Conservation (phyloP, 1,284 basidiomycete genomes). For the Phylloporus sp. region DNA sequence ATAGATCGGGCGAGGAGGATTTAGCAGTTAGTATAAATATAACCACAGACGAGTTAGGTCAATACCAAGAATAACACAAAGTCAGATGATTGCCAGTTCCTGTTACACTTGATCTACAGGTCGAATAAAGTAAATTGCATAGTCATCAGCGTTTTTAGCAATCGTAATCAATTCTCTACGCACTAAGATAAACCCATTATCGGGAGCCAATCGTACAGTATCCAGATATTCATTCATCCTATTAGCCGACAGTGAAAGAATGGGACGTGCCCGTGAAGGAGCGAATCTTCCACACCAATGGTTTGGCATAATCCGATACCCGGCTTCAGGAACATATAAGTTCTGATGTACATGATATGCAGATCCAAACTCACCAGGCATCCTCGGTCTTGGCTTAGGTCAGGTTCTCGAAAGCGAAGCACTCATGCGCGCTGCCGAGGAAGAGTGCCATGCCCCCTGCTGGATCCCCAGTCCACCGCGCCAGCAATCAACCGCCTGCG, state of each 20-base stretch:
- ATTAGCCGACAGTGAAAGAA: conserved; percentile 59
- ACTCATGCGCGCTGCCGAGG: too few species aligned
- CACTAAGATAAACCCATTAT: not conserved
- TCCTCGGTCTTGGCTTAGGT: too few species aligned
- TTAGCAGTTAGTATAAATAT: too few species aligned
- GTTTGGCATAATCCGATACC: conserved; percentile 79
- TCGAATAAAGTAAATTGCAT: not conserved
- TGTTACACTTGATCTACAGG: not conserved
- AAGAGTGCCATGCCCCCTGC: too few species aligned
- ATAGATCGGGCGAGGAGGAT: too few species aligned
- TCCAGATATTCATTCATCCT: too few species aligned
- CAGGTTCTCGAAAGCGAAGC: too few species aligned
- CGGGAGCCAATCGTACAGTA: not conserved
- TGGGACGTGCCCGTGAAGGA: conserved; percentile 70
- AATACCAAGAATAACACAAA: too few species aligned
- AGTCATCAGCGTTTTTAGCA: not conserved
- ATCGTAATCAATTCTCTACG: not conserved
- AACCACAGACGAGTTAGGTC: conserved; percentile 28
- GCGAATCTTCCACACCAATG: conserved; percentile 64
- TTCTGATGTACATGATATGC: not conserved
- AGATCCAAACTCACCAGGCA: conserved; percentile 40
- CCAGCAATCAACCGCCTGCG: conserved; percentile 55
- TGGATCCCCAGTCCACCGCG: too few species aligned
- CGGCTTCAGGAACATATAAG: conserved; percentile 48
- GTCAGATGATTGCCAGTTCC: not conserved